Percentiles rank a stretch among this genome's conserved stretches.
These are phyloP conservation scores for Stephania japonica DNA, from an alignment of 164 flowering plant species.

Conservation along the genomic window DNA sequence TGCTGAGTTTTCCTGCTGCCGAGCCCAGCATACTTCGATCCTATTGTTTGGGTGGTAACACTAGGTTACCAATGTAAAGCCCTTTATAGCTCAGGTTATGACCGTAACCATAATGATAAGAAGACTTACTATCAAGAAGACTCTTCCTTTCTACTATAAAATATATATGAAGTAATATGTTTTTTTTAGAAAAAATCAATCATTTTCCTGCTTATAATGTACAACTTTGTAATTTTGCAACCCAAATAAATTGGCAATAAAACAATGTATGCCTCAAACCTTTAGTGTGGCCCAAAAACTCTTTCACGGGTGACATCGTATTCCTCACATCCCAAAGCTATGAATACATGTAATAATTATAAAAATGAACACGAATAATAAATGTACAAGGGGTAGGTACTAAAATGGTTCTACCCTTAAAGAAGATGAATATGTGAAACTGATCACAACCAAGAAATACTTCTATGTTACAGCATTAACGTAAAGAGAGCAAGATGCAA, in stretches of 20 bases:
- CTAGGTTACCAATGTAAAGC: too few relatives aligned
- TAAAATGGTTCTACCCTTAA: slow-evolving; percentile 46
- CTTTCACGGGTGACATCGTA: slow-evolving; percentile 69
- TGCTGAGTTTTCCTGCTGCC: too few relatives aligned
- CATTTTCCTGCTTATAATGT: neutral
- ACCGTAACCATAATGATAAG: too few relatives aligned
- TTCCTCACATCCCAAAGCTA: slow-evolving; percentile 99
- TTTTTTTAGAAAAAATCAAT: too few relatives aligned
- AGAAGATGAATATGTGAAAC: slow-evolving; percentile 82
- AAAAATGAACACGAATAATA: too few relatives aligned
- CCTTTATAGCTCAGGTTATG: too few relatives aligned
- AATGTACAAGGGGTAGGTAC: neutral
- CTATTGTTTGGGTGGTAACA: too few relatives aligned
- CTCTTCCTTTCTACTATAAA: too few relatives aligned
- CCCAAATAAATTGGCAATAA: neutral
- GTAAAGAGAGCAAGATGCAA: neutral
- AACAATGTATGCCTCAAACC: slow-evolving; percentile 32
- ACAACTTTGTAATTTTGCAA: neutral
- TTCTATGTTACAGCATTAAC: neutral
- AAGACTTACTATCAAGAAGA: too few relatives aligned
- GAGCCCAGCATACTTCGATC: too few relatives aligned
- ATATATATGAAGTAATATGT: too few relatives aligned
- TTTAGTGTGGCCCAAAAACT: slow-evolving; percentile 90
- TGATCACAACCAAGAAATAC: slow-evolving; percentile 22
- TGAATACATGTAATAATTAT: slow-evolving; percentile 3